Evolutionary conservation across 257 asterid species (phyloP).

Genomic region (Primulina eburnea): DNA sequence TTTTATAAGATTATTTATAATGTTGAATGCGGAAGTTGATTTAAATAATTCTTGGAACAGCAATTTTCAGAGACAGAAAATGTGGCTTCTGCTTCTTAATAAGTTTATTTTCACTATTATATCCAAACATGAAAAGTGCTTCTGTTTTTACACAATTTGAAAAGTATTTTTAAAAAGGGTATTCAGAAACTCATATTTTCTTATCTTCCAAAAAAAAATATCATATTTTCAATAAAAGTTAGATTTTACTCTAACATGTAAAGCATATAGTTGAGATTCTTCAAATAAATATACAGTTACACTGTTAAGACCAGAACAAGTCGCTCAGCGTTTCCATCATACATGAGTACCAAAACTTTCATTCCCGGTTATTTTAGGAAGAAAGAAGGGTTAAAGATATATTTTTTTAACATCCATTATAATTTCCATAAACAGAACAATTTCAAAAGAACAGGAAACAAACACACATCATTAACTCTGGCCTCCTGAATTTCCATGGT

Average conservation of each 20-base stretch:
- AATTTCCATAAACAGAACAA: neutral
- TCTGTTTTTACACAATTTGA: neutral
- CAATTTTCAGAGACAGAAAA: too few relatives aligned
- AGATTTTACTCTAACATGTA: neutral
- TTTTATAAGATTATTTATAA: too few relatives aligned
- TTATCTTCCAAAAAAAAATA: neutral
- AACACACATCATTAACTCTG: constrained; percentile 89
- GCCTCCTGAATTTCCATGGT: constrained; percentile 85
- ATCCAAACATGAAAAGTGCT: neutral
- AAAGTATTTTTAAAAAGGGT: neutral
- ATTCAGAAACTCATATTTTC: neutral
- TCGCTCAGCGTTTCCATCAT: neutral
- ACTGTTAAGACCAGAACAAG: neutral
- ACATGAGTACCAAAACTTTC: neutral
- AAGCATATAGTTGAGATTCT: too few relatives aligned
- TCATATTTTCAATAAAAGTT: too few relatives aligned
- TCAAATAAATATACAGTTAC: too few relatives aligned
- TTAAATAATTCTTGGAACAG: neutral
- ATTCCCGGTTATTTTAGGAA: neutral
- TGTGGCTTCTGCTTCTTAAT: neutral
- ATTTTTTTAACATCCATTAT: constrained; percentile 12
- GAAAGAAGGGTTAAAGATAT: constrained; percentile 5
- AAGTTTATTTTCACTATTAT: neutral
- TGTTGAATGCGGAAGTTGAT: neutral
- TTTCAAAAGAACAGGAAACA: neutral